Evolutionary conservation across 2,329 filamentous ascomycete species (phyloP).

Genomic region (Lachnum nothofagi): DNA sequence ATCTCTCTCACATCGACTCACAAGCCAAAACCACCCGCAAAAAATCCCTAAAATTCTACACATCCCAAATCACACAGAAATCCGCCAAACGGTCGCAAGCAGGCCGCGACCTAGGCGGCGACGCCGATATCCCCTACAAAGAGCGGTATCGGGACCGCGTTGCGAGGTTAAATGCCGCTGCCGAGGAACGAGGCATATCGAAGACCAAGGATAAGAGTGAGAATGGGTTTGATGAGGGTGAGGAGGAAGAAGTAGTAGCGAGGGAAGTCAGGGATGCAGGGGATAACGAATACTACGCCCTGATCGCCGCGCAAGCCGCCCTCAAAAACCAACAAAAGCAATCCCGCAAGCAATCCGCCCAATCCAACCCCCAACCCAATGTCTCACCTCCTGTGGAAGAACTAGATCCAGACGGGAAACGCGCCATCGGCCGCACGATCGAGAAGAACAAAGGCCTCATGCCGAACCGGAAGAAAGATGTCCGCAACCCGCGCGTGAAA

Average conservation of each 20-base stretch:
- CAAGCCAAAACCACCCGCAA: slow-evolving; percentile 85
- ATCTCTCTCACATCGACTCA: slow-evolving; percentile 67
- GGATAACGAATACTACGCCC: slow-evolving; percentile 81
- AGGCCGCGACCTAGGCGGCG: slow-evolving; percentile 69
- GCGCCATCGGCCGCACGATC: slow-evolving; percentile 89
- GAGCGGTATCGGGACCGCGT: slow-evolving; percentile 84
- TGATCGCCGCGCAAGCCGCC: slow-evolving; percentile 68
- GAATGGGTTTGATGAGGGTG: slow-evolving; percentile 46
- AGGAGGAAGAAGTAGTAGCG: slow-evolving; percentile 36
- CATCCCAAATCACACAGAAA: slow-evolving; percentile 93
- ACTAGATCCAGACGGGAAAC: slow-evolving; percentile 76
- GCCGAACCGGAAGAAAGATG: slow-evolving; percentile 86
- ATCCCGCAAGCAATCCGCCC: too few species aligned
- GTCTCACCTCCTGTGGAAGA: slow-evolving; percentile 57
- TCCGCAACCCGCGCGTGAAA: slow-evolving; percentile 92
- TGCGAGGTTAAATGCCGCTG: slow-evolving; percentile 80
- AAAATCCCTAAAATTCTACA: slow-evolving; percentile 95
- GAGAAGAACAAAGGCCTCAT: slow-evolving; percentile 96
- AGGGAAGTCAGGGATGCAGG: slow-evolving; percentile 38
- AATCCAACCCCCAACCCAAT: too few species aligned
- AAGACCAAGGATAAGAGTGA: slow-evolving; percentile 58
- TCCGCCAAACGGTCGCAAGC: slow-evolving; percentile 75
- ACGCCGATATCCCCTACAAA: slow-evolving; percentile 78
- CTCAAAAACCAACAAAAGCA: slow-evolving; percentile 52
- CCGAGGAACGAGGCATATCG: slow-evolving; percentile 75